These are phyloP conservation scores for Capsella bursapastoris DNA, from an alignment of 345 rosid species.

Conservation along the genomic window DNA sequence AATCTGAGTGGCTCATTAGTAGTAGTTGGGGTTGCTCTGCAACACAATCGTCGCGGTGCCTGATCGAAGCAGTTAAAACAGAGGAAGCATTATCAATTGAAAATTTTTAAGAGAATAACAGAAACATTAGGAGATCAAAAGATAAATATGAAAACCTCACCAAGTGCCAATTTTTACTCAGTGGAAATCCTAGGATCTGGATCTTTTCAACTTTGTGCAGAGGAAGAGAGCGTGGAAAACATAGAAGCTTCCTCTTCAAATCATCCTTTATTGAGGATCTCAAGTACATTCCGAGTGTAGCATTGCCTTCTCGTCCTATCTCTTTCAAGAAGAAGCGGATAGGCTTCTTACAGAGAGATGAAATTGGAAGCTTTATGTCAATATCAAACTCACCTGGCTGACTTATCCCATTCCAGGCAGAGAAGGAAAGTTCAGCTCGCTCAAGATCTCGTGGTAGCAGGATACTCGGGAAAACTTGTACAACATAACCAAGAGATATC, in stretches of 20 bases:
- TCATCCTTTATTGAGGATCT: conserved; percentile 60
- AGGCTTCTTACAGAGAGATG: conserved; percentile 54
- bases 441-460: conserved; percentile 74
- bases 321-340: conserved; percentile 44
- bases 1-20: conserved; percentile 57
- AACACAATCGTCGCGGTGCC: conserved; percentile 84
- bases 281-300: conserved; percentile 60
- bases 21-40: conserved; percentile 58
- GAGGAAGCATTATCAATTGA: conserved; percentile 1
- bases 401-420: conserved; percentile 78
- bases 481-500: conserved; percentile 77
- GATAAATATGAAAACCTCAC: conserved; percentile 47
- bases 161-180: conserved; percentile 77
- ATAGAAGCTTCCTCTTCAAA: conserved; percentile 69
- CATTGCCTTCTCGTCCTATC: conserved; percentile 63
- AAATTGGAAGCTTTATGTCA: conserved; percentile 67
- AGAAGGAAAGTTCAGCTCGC: conserved; percentile 73
- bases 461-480: conserved; percentile 78
- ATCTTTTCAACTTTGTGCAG: conserved; percentile 61
- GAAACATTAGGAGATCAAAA: conserved; percentile 6
- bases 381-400: conserved; percentile 75
- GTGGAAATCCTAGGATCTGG: conserved; percentile 63
- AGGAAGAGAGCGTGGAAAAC: conserved; percentile 71
- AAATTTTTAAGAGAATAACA: conserved; percentile 9
- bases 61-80: conserved; percentile 33